phyloP scores from a whole-genome alignment of 2,329 filamentous ascomycete species.

The Shiraia sp. region DNA sequence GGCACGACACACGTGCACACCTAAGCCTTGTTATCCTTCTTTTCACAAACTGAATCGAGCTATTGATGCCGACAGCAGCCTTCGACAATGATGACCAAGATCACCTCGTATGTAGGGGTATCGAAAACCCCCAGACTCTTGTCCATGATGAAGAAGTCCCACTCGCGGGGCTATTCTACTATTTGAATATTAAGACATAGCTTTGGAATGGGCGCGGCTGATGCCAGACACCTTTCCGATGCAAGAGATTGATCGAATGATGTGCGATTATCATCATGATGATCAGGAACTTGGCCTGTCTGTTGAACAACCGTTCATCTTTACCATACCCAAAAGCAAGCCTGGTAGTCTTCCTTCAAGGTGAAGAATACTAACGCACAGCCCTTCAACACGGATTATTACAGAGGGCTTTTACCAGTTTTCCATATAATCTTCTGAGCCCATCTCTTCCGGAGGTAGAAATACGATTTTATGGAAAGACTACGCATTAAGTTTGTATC shows the following conservation, averaged over 20 bases:
- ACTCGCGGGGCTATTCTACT: conserved; percentile 2
- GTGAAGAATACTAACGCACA: conserved; percentile 2
- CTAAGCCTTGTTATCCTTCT: neutral
- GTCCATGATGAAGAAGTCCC: conserved; percentile 1
- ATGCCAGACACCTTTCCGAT: conserved; percentile 13
- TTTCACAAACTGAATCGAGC: neutral
- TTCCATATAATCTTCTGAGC: conserved; percentile 7
- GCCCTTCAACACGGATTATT: conserved; percentile 1
- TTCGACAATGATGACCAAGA: conserved; percentile 4
- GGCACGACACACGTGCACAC: too few relatives aligned
- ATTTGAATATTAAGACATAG: conserved; percentile 1
- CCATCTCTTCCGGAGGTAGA: conserved; percentile 1
- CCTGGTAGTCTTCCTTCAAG: neutral
- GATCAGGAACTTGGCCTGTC: conserved; percentile 9
- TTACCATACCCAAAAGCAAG: conserved; percentile 13
- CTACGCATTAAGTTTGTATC: conserved; percentile 1
- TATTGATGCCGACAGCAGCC: neutral
- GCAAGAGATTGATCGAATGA: conserved; percentile 12
- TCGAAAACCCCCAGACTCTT: conserved; percentile 2
- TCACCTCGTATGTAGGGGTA: neutral
- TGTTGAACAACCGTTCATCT: conserved; percentile 9
- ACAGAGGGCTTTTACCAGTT: conserved; percentile 2
- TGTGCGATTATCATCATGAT: conserved; percentile 7
- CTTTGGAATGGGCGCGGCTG: conserved; percentile 6
- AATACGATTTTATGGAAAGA: neutral